Conservation (phyloP, 768 basidiomycete species). For the Termitomyces sp. region DNA sequence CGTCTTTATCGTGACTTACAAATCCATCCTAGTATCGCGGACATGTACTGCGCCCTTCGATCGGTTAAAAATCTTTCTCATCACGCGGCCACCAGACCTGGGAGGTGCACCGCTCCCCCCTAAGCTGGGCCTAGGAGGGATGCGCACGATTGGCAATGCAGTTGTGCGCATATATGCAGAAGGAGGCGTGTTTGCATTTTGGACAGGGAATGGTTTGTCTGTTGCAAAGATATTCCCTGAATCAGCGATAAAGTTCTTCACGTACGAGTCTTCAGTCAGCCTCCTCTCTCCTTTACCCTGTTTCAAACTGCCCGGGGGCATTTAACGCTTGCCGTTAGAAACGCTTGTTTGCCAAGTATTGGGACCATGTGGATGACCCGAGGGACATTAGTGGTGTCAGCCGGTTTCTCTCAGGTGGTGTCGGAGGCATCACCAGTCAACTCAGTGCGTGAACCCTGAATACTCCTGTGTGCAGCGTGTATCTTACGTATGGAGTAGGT, state of each 20-base stretch:
- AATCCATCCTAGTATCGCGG: slow-evolving; percentile 69
- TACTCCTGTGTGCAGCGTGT: slow-evolving; percentile 10
- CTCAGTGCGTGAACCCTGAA: slow-evolving; percentile 52
- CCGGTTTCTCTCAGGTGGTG: slow-evolving; percentile 91
- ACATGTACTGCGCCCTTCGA: slow-evolving; percentile 98
- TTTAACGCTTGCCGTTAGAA: slow-evolving; percentile 47
- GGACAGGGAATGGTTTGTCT: slow-evolving; percentile 96
- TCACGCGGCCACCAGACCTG: slow-evolving; percentile 78
- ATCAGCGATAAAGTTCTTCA: slow-evolving; percentile 96
- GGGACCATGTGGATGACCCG: slow-evolving; percentile 85
- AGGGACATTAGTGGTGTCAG: slow-evolving; percentile 87
- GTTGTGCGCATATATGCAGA: slow-evolving; percentile 81
- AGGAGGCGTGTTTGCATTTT: slow-evolving; percentile 86
- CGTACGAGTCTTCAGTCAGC: slow-evolving; percentile 88
- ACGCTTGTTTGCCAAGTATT: slow-evolving; percentile 88
- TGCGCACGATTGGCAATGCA: slow-evolving; percentile 65
- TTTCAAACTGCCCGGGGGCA: not conserved
- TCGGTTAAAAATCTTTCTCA: slow-evolving; percentile 92
- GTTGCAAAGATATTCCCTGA: slow-evolving; percentile 96
- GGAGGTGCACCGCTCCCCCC: slow-evolving; percentile 44
- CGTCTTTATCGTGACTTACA: slow-evolving; percentile 35
- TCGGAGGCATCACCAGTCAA: slow-evolving; percentile 93
- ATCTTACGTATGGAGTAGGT: slow-evolving; percentile 37
- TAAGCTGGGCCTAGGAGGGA: slow-evolving; percentile 41
- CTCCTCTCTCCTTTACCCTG: slow-evolving; percentile 6